Base-by-base conservation (phyloP, 306 rosid genomes). In the Herpetospermum pedunculosum region DNA sequence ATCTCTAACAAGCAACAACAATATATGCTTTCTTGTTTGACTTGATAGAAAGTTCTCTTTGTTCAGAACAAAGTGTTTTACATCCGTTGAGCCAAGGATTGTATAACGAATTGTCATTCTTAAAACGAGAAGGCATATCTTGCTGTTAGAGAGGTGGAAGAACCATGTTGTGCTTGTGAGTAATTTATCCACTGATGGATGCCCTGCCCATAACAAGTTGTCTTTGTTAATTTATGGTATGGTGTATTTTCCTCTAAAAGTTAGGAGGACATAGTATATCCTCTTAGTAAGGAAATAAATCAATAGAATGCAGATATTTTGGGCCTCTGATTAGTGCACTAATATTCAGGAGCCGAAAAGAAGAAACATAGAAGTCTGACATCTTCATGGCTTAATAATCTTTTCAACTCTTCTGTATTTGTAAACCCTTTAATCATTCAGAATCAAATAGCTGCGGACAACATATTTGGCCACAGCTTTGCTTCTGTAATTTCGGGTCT, bases 401-500 rank as follows among this genome's bases (percentile, higher is more conserved):
- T n/a, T n/a, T n/a, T n/a, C n/a, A n/a, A n/a, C n/a, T n/a, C n/a
- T n/a, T n/a, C n/a, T n/a, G n/a, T n/a, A n/a, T n/a, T n/a, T n/a
- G n/a, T n/a, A n/a, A n/a, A n/a, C n/a, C n/a, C n/a, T n/a, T n/a
- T n/a, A n/a, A n/a, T n/a, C n/a, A 81, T 91, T 12, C 73, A 59
- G 65, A 87, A 83, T 63, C 86, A 49, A 74, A 77, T 91, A 72
- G 88, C 87, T 3, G 87, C 77, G 21, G 97, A 94, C 23, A 88
- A 86, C 63, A 80, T 89, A 28, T 89, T 79, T 28, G 92, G 92
- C 71, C 96, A 91, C 84, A 91, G 88, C 19, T 83, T 86, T 43
- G 91, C 94, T 68, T 91, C 98, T 25, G 73, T 87, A 53, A 84
- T 89, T 82, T 93, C 91, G 2, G 98, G 96, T 73, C 87, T 91